phyloP scores from a whole-genome alignment of 2,329 filamentous ascomycete genomes.

The Helminthosporium solani region DNA sequence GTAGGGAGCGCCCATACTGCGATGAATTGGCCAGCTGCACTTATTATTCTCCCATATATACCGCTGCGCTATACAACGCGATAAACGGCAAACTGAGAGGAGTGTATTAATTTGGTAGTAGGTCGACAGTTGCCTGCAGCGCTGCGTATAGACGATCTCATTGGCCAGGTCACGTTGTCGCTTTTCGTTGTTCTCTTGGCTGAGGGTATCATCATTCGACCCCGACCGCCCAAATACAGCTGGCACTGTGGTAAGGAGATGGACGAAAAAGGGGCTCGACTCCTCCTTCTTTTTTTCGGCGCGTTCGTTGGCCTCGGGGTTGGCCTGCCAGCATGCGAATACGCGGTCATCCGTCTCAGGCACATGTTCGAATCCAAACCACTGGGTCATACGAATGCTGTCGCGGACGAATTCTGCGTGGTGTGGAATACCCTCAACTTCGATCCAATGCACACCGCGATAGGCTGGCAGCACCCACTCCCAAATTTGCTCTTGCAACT shows the following conservation, averaged over 20 bases:
- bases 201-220: background rate
- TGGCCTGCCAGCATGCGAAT: background rate
- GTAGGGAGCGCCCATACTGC: conserved; percentile 5
- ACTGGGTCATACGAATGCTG: conserved; percentile 4
- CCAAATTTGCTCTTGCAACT: conserved; percentile 4
- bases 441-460: conserved; percentile 4
- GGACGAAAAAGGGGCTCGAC: conserved; percentile 2
- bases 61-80: conserved; percentile 1
- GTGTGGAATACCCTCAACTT: conserved; percentile 4
- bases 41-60: conserved; percentile 2
- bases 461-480: conserved; percentile 4
- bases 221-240: conserved; percentile 3
- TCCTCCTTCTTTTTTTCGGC: background rate
- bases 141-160: conserved; percentile 8
- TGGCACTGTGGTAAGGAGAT: conserved; percentile 8
- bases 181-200: background rate
- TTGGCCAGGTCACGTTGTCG: conserved; percentile 1
- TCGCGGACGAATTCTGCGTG: conserved; percentile 4
- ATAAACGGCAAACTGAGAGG: conserved; percentile 6
- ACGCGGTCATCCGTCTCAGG: conserved; percentile 3
- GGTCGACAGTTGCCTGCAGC: conserved; percentile 6
- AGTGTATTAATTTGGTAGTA: conserved; percentile 7
- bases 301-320: background rate
- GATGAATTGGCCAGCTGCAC: conserved; percentile 3
- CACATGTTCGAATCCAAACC: conserved; percentile 1